phyloP scores from a whole-genome alignment of 306 rosid species.

The Lagenaria siceraria region DNA sequence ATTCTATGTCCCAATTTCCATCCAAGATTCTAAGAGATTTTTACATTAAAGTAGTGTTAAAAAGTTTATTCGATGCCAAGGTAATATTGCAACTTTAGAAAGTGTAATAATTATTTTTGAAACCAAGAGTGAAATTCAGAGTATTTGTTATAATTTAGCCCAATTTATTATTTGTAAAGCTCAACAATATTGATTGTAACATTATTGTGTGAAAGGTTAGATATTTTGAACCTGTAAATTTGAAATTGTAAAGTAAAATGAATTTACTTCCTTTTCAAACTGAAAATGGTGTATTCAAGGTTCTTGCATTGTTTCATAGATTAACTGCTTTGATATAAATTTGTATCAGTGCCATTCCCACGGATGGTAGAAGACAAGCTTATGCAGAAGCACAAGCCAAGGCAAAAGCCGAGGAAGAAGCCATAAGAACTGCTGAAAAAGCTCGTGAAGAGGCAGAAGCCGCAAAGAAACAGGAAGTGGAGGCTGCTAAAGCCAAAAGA shows the following conservation, averaged over 20 bases:
- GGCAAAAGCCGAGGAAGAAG: constrained; percentile 80
- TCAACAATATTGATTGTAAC: background rate
- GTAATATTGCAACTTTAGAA: too few relatives aligned
- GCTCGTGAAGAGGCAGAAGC: constrained; percentile 45
- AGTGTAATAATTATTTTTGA: too few relatives aligned
- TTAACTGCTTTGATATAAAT: background rate
- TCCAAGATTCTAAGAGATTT: too few relatives aligned
- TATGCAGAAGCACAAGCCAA: constrained; percentile 49
- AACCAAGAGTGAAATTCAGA: too few relatives aligned
- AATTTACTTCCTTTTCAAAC: background rate
- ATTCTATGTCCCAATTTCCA: too few relatives aligned
- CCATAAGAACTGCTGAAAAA: constrained; percentile 41
- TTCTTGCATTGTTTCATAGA: background rate
- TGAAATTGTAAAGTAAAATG: background rate
- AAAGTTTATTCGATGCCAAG: too few relatives aligned
- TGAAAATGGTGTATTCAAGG: background rate
- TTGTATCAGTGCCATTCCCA: constrained; percentile 54
- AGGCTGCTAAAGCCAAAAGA: constrained; percentile 42
- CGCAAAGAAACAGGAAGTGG: constrained; percentile 44
- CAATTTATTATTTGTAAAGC: too few relatives aligned
- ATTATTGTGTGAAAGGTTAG: background rate
- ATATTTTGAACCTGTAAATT: background rate
- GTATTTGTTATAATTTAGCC: too few relatives aligned
- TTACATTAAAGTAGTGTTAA: too few relatives aligned
- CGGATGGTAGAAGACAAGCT: constrained; percentile 80